Conservation (phyloP, 2,329 filamentous ascomycete genomes). For the Ophiocordyceps robertsii region DNA sequence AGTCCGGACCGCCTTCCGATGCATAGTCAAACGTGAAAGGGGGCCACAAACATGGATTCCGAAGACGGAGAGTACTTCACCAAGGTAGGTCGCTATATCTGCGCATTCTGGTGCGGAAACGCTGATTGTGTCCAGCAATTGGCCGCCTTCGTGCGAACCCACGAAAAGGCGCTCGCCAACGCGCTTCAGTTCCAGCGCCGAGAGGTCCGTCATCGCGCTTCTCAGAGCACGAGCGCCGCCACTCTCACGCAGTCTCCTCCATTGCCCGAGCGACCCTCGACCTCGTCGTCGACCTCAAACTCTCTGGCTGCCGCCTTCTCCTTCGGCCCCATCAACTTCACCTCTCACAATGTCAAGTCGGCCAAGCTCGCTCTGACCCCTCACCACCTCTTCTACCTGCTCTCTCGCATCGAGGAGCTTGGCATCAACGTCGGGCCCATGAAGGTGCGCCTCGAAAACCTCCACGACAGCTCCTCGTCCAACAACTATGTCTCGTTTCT, state of each 20-base stretch:
- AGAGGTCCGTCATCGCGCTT: constrained; percentile 57
- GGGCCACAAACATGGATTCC: constrained; percentile 52
- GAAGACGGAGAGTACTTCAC: constrained; percentile 85
- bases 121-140: constrained; percentile 54
- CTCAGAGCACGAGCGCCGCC: constrained; percentile 49
- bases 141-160: constrained; percentile 87
- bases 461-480: constrained; percentile 75
- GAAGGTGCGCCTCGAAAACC: constrained; percentile 89
- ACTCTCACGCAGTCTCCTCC: constrained; percentile 41
- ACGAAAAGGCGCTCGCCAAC: constrained; percentile 95
- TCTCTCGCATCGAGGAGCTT: constrained; percentile 90
- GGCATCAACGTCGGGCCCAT: constrained; percentile 85
- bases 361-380: constrained; percentile 86
- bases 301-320: constrained; percentile 77
- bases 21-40: constrained; percentile 21
- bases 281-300: constrained; percentile 50
- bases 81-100: constrained; percentile 44
- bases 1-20: constrained; percentile 7
- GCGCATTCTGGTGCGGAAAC: neutral
- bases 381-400: constrained; percentile 91
- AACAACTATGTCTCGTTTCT: constrained; percentile 95
- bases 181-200: constrained; percentile 70
- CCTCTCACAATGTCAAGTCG: constrained; percentile 74
- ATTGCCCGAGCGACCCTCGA: constrained; percentile 47
- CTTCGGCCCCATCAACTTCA: constrained; percentile 70